Conservation (phyloP, 129 eudicot species). For the Deinandra increscens region DNA sequence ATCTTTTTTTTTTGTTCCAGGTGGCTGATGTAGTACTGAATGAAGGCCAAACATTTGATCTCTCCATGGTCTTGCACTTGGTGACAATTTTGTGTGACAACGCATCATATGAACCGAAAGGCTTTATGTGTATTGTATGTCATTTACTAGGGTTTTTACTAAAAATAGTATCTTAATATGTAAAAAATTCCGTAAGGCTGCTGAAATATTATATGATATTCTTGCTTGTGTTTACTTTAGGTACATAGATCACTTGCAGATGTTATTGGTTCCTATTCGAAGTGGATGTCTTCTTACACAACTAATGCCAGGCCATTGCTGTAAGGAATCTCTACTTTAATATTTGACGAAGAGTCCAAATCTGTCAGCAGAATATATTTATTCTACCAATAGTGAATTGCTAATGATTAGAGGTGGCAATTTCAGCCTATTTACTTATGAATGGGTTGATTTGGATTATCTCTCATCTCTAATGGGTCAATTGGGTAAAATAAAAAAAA, state of each 20-base stretch:
- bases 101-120: slow-evolving; percentile 54
- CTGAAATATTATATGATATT: background rate
- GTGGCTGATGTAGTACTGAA: slow-evolving; percentile 82
- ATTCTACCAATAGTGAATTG: background rate
- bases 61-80: slow-evolving; percentile 60
- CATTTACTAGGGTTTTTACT: slow-evolving; percentile 10
- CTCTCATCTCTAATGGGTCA: background rate
- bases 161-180: slow-evolving; percentile 6
- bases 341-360: slow-evolving; percentile 1
- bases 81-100: slow-evolving; percentile 66
- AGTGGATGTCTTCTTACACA: slow-evolving; percentile 67
- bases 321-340: slow-evolving; percentile 49
- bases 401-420: background rate
- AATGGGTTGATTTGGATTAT: background rate
- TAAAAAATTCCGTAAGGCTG: slow-evolving; percentile 9
- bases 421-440: slow-evolving; percentile 1
- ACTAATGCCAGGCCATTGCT: slow-evolving; percentile 63
- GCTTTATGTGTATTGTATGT: slow-evolving; percentile 88
- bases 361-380: slow-evolving; percentile 5
- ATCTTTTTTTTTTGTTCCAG: slow-evolving; percentile 37
- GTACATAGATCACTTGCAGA: slow-evolving; percentile 93
- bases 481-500: background rate
- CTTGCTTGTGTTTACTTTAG: slow-evolving; percentile 39
- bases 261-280: slow-evolving; percentile 87
- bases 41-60: slow-evolving; percentile 64